Conservation (phyloP, 1,284 basidiomycete species). For the Cutaneotrichosporon sp. region DNA sequence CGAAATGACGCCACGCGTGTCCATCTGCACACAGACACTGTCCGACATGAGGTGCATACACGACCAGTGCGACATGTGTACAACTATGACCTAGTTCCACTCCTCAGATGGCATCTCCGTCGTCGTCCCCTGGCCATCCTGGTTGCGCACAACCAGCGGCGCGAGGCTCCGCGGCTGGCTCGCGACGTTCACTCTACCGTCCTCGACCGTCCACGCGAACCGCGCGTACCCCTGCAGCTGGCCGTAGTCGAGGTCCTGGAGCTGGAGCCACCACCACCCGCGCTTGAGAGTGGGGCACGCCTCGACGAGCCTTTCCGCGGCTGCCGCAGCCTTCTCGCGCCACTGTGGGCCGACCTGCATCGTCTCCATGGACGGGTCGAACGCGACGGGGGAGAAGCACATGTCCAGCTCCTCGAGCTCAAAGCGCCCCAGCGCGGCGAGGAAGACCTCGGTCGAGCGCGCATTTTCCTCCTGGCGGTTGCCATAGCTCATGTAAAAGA, state of each 20-base stretch:
- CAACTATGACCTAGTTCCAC: slow-evolving; percentile 5
- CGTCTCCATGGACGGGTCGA: neutral
- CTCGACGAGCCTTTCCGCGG: neutral
- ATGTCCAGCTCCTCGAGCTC: slow-evolving; percentile 8
- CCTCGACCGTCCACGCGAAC: slow-evolving; percentile 4
- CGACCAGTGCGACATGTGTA: neutral
- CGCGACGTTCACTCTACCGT: neutral
- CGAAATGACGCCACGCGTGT: too few species aligned
- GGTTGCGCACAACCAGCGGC: slow-evolving; percentile 16
- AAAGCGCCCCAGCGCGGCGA: neutral
- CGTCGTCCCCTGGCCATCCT: slow-evolving; percentile 13
- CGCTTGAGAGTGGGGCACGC: neutral
- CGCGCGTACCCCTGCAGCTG: slow-evolving; percentile 17
- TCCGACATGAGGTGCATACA: slow-evolving; percentile 76
- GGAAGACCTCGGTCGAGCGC: neutral
- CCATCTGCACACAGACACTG: slow-evolving; percentile 73
- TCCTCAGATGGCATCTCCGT: slow-evolving; percentile 4
- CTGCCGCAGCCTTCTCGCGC: neutral
- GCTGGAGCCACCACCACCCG: slow-evolving; percentile 19
- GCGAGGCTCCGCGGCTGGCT: neutral
- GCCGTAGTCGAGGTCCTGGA: slow-evolving; percentile 16
- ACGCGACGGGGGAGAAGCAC: neutral
- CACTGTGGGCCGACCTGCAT: neutral
- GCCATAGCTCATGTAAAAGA: too few species aligned
- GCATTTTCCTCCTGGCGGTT: too few species aligned